Evolutionary conservation across 169 alveolate genomes (phyloP).

Genomic region (Hepatocystis sp.): DNA sequence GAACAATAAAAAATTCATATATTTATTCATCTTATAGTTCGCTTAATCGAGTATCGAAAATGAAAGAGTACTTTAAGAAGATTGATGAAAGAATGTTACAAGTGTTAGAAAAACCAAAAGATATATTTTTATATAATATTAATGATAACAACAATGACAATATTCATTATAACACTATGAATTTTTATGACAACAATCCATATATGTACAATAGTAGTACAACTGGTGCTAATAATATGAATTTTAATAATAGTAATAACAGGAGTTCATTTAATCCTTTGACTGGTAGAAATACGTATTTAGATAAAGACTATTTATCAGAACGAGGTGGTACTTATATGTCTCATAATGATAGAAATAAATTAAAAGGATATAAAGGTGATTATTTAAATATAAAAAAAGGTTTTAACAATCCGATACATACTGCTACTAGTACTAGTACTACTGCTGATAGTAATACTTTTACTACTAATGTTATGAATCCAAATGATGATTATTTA

Average conservation of each 20-base stretch:
- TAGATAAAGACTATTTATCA: constrained; percentile 25
- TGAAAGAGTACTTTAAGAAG: constrained; percentile 60
- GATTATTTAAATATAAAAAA: neutral
- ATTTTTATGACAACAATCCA: too few relatives aligned
- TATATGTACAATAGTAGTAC: too few relatives aligned
- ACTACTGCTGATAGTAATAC: too few relatives aligned
- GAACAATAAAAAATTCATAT: constrained; percentile 59
- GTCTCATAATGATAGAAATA: constrained; percentile 12
- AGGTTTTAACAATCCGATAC: neutral
- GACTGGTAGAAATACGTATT: constrained; percentile 5
- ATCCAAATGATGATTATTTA: constrained; percentile 64
- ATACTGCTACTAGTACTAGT: neutral
- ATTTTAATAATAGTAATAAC: too few relatives aligned
- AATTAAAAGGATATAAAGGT: constrained; percentile 14
- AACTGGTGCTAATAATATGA: too few relatives aligned
- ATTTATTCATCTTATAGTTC: constrained; percentile 64
- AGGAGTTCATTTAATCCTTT: constrained; percentile 4
- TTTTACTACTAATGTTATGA: too few relatives aligned
- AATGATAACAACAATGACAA: constrained; percentile 34
- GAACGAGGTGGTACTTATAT: constrained; percentile 10
- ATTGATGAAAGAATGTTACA: constrained; percentile 50
- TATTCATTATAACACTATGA: too few relatives aligned
- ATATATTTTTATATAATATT: constrained; percentile 58
- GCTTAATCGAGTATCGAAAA: constrained; percentile 47
- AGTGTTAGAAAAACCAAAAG: constrained; percentile 54